phyloP scores from a whole-genome alignment of 164 flowering plant genomes.

The Berberis thunbergii region DNA sequence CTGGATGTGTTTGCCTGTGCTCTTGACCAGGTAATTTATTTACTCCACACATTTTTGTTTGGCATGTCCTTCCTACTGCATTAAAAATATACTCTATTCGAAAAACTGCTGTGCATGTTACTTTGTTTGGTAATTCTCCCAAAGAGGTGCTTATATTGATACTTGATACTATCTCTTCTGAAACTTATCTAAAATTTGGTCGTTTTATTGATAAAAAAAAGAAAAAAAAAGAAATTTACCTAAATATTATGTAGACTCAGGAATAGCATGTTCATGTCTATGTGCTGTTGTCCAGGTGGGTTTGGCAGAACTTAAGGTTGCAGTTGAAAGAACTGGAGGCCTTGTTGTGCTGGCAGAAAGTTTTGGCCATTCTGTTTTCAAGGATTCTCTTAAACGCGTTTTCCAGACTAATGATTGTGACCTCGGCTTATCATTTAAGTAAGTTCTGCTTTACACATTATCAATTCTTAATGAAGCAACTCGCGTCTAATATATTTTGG shows the following conservation, averaged over 20 bases:
- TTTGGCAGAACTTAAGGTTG: slow-evolving; percentile 86
- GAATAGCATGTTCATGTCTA: no score
- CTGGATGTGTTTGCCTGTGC: slow-evolving; percentile 94
- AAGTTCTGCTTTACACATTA: slow-evolving; percentile 18
- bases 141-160: no score
- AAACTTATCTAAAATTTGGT: no score
- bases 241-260: no score
- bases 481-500: background rate
- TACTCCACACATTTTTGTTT: background rate
- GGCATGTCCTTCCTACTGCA: background rate
- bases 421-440: slow-evolving; percentile 83
- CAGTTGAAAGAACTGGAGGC: slow-evolving; percentile 92
- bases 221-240: no score
- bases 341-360: slow-evolving; percentile 97
- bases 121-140: no score
- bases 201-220: no score
- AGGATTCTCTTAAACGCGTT: slow-evolving; percentile 72
- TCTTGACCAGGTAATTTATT: slow-evolving; percentile 72
- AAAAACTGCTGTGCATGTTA: no score
- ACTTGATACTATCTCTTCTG: no score
- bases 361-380: slow-evolving; percentile 96
- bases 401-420: slow-evolving; percentile 70
- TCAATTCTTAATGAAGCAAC: background rate
- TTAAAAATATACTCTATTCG: no score
- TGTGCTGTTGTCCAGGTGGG: slow-evolving; percentile 52